These are phyloP conservation scores for Xerocomellus chrysenteron DNA, from an alignment of 768 basidiomycete genomes.

Conservation along the genomic window DNA sequence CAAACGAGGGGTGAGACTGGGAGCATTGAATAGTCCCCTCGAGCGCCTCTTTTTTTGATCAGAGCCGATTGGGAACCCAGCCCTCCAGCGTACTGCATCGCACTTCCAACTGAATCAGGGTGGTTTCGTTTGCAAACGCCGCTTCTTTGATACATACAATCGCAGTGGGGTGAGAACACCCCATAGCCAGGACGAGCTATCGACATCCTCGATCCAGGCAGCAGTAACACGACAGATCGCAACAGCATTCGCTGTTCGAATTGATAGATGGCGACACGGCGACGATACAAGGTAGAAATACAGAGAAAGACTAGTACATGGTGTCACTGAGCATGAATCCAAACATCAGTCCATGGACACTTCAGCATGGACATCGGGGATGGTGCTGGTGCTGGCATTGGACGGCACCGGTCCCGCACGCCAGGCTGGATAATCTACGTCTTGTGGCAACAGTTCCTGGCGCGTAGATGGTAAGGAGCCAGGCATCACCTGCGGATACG, in stretches of 20 bases:
- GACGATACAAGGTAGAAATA: too few relatives aligned
- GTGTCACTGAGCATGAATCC: not conserved
- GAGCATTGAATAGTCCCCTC: not conserved
- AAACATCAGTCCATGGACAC: not conserved
- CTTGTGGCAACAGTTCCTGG: too few relatives aligned
- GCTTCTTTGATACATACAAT: too few relatives aligned
- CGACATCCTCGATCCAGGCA: not conserved
- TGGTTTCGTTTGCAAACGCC: conserved; percentile 89
- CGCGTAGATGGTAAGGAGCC: conserved; percentile 17
- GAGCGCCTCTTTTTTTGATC: not conserved
- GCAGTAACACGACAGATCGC: not conserved
- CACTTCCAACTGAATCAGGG: conserved; percentile 76
- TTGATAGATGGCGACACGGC: not conserved
- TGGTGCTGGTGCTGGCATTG: too few relatives aligned
- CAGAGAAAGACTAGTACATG: not conserved
- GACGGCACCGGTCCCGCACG: too few relatives aligned
- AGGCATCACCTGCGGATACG: conserved; percentile 30
- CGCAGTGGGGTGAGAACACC: too few relatives aligned
- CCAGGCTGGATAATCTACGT: not conserved
- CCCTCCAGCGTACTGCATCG: conserved; percentile 95
- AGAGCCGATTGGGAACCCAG: conserved; percentile 60
- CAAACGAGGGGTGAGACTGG: conserved; percentile 2
- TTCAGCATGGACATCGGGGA: too few relatives aligned
- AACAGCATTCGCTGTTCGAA: not conserved
- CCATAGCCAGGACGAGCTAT: not conserved